Evolutionary conservation across 2,329 filamentous ascomycete genomes (phyloP), one percentile per base, ranked within the genome.

Genomic region (Metarhizium anisopliae): DNA sequence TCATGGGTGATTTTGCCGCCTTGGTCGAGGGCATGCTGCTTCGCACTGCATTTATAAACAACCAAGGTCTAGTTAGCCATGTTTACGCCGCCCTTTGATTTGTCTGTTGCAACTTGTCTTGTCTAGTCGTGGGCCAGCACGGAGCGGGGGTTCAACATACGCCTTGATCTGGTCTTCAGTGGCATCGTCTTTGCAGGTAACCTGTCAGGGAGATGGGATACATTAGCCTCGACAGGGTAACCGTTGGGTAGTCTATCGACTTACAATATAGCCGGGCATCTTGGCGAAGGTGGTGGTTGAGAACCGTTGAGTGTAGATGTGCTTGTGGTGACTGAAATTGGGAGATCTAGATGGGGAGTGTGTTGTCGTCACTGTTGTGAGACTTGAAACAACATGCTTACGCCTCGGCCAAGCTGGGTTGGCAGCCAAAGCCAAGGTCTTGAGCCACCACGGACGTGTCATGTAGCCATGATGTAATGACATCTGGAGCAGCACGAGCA

Each of bases 1-100:
- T 94, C 89, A 64, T 94, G 85, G 55, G 76, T 83, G 74, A 97
- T 94, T 72, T 83, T 84, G 69, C 91, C 93, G 67, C 93, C 93
- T 69, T 93, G 83, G 47, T 86, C 80, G 58, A 70, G 74, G 63
- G 85, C 88, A 57, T 85, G 75, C 70, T 92, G 75, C 84, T 95
- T 95, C 59, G 88, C 87, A 53, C 88, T 91, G 64, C 10, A 14
- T 1, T 10, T 1, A 0, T 25, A 16, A 38, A 29, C 50, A 11
- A 40, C 38, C 11, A 40, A 40, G 11, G 13, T 40, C 13, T 40
- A 5, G 38, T 40, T 40, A 40, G 38, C 38, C 14, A 16, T 36
- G 38, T 40, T 13, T 40, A 7, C 32, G 32, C 32, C 32, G 32
- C 32, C 10, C 7, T 35, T 11, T 35, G 32, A 35, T 7, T 11